phyloP scores from a whole-genome alignment of 768 basidiomycete genomes.

The Gyrodon lividus region DNA sequence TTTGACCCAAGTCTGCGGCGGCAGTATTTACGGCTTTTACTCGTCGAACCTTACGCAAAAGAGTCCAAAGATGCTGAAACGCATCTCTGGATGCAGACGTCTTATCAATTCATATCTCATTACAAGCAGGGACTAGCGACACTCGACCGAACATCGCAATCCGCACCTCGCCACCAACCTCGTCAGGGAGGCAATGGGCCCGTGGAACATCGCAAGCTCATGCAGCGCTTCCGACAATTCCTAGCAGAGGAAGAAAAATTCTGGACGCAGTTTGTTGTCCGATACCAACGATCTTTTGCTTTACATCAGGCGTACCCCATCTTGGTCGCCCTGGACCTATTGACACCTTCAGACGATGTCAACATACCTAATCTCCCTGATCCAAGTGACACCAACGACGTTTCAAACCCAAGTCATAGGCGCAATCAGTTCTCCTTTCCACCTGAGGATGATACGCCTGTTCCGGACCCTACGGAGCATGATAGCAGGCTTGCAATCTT shows the following conservation, averaged over 20 bases:
- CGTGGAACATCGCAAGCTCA: slow-evolving; percentile 82
- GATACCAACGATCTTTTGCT: slow-evolving; percentile 69
- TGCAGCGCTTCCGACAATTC: slow-evolving; percentile 88
- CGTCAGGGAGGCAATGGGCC: slow-evolving; percentile 49
- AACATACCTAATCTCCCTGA: slow-evolving; percentile 23
- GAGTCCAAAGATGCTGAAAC: slow-evolving; percentile 81
- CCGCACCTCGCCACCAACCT: slow-evolving; percentile 37
- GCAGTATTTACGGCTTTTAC: slow-evolving; percentile 65
- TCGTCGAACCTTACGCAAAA: slow-evolving; percentile 64
- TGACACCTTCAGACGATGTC: slow-evolving; percentile 40
- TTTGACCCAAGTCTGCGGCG: slow-evolving; percentile 56
- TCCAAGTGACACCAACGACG: slow-evolving; percentile 18
- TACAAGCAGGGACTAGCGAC: slow-evolving; percentile 76
- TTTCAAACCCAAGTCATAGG: slow-evolving; percentile 31
- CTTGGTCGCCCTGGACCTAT: slow-evolving; percentile 57
- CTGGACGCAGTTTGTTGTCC: slow-evolving; percentile 77
- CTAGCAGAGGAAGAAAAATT: slow-evolving; percentile 89
- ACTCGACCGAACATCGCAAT: slow-evolving; percentile 59
- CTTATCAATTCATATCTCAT: slow-evolving; percentile 77
- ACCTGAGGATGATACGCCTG: slow-evolving; percentile 47
- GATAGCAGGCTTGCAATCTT: slow-evolving; percentile 69
- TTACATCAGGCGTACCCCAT: slow-evolving; percentile 63
- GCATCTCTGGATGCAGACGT: slow-evolving; percentile 91
- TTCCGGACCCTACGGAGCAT: slow-evolving; percentile 37
- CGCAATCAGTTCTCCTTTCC: slow-evolving; percentile 69